Conservation (phyloP, 2,329 filamentous ascomycete genomes). For the Zymoseptoria brevis region DNA sequence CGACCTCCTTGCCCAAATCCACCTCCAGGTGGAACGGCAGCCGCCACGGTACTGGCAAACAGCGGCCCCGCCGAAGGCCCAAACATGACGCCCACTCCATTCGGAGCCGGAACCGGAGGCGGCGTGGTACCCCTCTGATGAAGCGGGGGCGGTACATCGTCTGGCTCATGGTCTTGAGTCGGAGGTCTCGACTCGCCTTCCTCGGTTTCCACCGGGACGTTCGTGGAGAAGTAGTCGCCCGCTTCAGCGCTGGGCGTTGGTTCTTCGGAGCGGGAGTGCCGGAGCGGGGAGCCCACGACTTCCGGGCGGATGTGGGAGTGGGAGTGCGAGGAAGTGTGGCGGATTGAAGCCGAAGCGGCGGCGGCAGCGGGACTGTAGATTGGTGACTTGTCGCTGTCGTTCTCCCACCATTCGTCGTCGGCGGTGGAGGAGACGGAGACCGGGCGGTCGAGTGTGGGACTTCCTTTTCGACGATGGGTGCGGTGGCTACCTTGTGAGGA, state of each 20-base stretch:
- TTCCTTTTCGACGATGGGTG: not conserved
- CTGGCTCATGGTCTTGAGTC: conserved; percentile 5
- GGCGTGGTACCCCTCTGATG: conserved; percentile 13
- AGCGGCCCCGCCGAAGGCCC: conserved; percentile 39
- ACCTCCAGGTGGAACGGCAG: not conserved
- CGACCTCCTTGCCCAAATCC: not conserved
- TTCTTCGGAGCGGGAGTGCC: not conserved
- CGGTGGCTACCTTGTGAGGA: conserved; percentile 2
- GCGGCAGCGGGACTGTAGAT: not conserved
- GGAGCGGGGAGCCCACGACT: not conserved
- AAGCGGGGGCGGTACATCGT: conserved; percentile 3
- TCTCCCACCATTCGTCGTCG: conserved; percentile 1
- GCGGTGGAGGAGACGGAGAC: not conserved
- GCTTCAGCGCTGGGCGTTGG: not conserved
- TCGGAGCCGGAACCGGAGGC: conserved; percentile 9
- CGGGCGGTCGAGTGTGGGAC: not conserved
- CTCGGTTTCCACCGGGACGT: conserved; percentile 1
- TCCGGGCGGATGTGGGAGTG: not conserved
- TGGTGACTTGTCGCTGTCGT: not conserved
- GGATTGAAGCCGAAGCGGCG: not conserved
- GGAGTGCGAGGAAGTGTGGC: not conserved
- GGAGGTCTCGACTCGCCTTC: not conserved
- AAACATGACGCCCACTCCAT: conserved; percentile 29
- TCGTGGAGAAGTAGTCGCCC: conserved; percentile 2
- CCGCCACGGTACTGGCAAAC: conserved; percentile 31